Evolutionary conservation across 2,329 filamentous ascomycete species (phyloP).

Genomic region (Colletotrichum eremochloae): DNA sequence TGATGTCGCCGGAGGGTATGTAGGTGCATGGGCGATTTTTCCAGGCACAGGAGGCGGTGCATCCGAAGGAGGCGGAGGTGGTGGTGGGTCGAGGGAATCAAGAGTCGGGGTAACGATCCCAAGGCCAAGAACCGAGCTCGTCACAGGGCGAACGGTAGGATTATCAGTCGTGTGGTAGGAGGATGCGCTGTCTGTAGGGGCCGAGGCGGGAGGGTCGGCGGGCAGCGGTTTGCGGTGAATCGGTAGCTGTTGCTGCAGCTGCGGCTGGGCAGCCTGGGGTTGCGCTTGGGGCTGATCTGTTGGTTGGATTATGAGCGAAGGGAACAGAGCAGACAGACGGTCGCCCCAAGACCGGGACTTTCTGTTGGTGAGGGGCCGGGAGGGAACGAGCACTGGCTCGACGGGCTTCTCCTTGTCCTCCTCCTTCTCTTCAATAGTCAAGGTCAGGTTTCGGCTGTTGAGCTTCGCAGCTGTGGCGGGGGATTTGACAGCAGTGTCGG

Average conservation of each 20-base stretch:
- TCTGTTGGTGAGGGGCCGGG: conserved; percentile 43
- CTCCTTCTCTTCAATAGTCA: conserved; percentile 28
- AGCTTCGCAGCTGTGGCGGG: conserved; percentile 8
- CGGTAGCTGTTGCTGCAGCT: conserved; percentile 40
- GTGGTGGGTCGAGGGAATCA: conserved; percentile 26
- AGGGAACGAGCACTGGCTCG: conserved; percentile 42
- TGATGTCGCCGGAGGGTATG: conserved; percentile 3
- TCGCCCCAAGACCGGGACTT: conserved; percentile 54
- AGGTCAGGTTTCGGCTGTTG: conserved; percentile 9
- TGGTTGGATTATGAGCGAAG: conserved; percentile 54
- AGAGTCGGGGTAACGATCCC: conserved; percentile 23
- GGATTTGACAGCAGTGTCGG: conserved; percentile 27
- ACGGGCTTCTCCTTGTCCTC: conserved; percentile 15
- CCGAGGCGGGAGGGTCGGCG: conserved; percentile 23
- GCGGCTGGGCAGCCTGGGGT: conserved; percentile 28
- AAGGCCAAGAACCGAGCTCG: conserved; percentile 26
- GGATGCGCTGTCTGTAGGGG: conserved; percentile 37
- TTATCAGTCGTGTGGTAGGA: conserved; percentile 33
- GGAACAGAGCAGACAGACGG: conserved; percentile 54
- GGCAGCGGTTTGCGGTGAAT: conserved; percentile 45
- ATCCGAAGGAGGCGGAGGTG: conserved; percentile 32
- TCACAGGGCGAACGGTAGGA: conserved; percentile 28
- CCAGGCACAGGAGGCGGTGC: conserved; percentile 36
- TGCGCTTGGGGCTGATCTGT: conserved; percentile 47
- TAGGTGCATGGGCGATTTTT: conserved; percentile 25